Conservation (phyloP, 768 basidiomycete species). For the Sistotremastrum suecicum region DNA sequence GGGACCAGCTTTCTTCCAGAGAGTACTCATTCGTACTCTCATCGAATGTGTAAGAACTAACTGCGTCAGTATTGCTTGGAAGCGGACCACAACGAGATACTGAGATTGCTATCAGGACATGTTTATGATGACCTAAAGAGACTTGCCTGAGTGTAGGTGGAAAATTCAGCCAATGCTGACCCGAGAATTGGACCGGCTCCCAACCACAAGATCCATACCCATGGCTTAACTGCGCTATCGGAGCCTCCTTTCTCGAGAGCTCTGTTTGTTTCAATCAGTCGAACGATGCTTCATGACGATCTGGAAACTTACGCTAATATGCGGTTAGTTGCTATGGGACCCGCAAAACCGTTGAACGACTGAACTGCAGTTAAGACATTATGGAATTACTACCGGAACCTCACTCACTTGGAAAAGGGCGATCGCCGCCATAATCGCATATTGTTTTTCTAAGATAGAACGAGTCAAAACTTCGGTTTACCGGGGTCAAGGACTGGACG, state of each 20-base stretch:
- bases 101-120: too few relatives aligned
- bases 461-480: too few relatives aligned
- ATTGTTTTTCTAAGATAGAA: too few relatives aligned
- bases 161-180: slow-evolving; percentile 9
- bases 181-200: slow-evolving; percentile 21
- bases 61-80: slow-evolving; percentile 11
- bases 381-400: too few relatives aligned
- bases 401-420: too few relatives aligned
- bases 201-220: slow-evolving; percentile 30
- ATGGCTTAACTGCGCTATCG: slow-evolving; percentile 25
- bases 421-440: too few relatives aligned
- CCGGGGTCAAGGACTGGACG: too few relatives aligned
- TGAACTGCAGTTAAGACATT: too few relatives aligned
- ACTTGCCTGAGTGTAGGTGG: too few relatives aligned
- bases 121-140: too few relatives aligned
- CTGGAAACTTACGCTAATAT: slow-evolving; percentile 18
- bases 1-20: too few relatives aligned
- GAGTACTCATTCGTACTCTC: slow-evolving; percentile 34
- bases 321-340: slow-evolving; percentile 24
- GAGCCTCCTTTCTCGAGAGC: slow-evolving; percentile 25
- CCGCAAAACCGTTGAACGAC: slow-evolving; percentile 12
- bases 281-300: not conserved
- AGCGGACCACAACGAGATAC: too few relatives aligned
- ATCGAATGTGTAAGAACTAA: slow-evolving; percentile 44
- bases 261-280: slow-evolving; percentile 3